A percentile compares a stretch with the other conserved stretches of the same genome.
These are phyloP conservation scores for Tetratostichococcus sp. DNA, from an alignment of 139 green algal genomes.

Conservation along the genomic window DNA sequence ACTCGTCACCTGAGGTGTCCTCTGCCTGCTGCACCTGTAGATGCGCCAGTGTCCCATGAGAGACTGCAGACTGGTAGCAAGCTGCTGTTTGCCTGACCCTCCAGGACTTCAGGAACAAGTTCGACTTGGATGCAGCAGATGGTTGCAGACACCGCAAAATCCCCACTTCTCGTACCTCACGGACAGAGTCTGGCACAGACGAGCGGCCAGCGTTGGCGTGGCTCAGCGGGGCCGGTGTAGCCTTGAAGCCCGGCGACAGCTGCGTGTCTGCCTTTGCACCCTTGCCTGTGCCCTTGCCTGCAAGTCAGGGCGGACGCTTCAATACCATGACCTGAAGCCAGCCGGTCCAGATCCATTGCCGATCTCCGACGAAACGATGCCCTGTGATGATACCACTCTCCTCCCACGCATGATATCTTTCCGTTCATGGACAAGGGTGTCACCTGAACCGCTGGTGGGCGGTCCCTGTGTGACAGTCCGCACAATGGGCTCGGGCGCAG, in stretches of 20 bases:
- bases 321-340: no score
- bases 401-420: no score
- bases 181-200: not conserved
- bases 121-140: no score
- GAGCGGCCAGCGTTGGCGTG: not conserved
- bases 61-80: no score
- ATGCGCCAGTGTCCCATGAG: not conserved
- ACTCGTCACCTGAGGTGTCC: constrained; percentile 19
- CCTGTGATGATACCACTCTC: no score
- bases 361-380: no score
- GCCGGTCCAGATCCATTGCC: no score
- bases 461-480: not conserved
- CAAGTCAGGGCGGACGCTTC: not conserved
- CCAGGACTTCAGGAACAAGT: no score
- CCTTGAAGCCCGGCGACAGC: not conserved
- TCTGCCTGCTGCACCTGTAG: constrained; percentile 2
- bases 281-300: not conserved
- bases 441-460: no score
- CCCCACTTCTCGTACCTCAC: not conserved
- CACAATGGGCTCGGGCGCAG: constrained; percentile 57
- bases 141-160: not conserved
- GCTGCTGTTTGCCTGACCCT: no score
- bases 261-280: not conserved
- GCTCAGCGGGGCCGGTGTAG: not conserved
- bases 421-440: not conserved